These are phyloP conservation scores for Bremia lactucae DNA, from an alignment of 352 stramenopile genomes.

Conservation along the genomic window DNA sequence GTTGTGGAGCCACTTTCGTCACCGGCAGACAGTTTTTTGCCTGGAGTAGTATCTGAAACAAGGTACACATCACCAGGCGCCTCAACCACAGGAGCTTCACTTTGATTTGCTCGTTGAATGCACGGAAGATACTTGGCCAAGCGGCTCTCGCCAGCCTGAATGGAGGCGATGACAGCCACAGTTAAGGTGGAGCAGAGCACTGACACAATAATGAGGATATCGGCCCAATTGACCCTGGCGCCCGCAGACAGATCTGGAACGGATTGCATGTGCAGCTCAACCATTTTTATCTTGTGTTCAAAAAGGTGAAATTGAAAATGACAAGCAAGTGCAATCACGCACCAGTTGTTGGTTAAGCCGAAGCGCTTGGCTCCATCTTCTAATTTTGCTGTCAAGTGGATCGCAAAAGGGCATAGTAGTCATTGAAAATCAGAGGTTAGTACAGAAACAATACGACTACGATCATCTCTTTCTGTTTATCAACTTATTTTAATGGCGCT, in stretches of 20 bases:
- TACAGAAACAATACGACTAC: no score
- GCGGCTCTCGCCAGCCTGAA: conserved; percentile 26
- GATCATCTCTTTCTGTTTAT: no score
- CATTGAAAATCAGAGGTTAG: no score
- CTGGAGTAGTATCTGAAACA: conserved; percentile 12
- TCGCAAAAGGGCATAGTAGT: no score
- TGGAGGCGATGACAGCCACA: conserved; percentile 24
- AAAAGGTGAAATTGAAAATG: conserved; percentile 12
- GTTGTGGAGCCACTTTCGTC: conserved; percentile 20
- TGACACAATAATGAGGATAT: conserved; percentile 25
- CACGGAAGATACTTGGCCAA: conserved; percentile 28
- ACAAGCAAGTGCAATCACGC: conserved; percentile 4
- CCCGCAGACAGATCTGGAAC: conserved; percentile 21
- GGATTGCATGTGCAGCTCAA: conserved; percentile 19
- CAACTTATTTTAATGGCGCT: no score
- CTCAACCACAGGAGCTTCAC: conserved; percentile 5
- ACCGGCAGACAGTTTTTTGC: conserved; percentile 18
- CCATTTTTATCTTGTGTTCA: conserved; percentile 10
- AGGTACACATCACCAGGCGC: conserved; percentile 21
- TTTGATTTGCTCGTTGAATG: conserved; percentile 16
- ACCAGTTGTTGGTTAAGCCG: no score
- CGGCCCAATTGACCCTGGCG: conserved; percentile 22
- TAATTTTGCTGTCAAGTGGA: no score
- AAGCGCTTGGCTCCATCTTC: no score
- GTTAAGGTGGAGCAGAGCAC: conserved; percentile 26